Conservation (phyloP, 768 basidiomycete species). For the Leccinum imitatum region DNA sequence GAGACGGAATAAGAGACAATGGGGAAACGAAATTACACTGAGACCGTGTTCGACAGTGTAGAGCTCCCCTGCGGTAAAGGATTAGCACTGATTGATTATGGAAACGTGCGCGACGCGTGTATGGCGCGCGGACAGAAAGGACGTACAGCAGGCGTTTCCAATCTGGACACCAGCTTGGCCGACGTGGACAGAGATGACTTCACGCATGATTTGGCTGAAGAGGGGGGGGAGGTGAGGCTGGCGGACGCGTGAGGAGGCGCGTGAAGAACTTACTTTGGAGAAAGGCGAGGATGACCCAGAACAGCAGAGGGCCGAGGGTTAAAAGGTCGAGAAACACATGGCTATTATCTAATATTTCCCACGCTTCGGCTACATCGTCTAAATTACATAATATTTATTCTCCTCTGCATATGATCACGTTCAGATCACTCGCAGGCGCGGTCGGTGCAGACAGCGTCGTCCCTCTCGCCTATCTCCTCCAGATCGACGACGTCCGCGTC, state of each 20-base stretch:
- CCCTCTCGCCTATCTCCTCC: conserved; percentile 82
- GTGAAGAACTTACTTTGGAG: conserved; percentile 29
- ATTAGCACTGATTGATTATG: conserved; percentile 16
- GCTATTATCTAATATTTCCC: conserved; percentile 34
- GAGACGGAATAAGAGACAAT: conserved; percentile 5
- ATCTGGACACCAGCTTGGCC: conserved; percentile 98
- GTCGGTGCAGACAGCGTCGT: conserved; percentile 63
- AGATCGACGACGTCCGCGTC: conserved; percentile 92
- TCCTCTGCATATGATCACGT: conserved; percentile 74
- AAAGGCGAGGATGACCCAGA: conserved; percentile 31
- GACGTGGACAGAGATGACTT: conserved; percentile 98
- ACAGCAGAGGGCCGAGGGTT: conserved; percentile 38
- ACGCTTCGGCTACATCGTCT: conserved; percentile 20
- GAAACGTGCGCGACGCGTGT: conserved; percentile 16
- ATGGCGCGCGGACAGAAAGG: not conserved
- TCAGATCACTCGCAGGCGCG: conserved; percentile 86
- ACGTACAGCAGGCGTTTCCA: conserved; percentile 98
- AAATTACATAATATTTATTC: conserved; percentile 2
- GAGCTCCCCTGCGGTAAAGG: conserved; percentile 75
- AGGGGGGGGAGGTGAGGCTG: conserved; percentile 2
- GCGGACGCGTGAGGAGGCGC: conserved; percentile 28
- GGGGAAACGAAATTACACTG: conserved; percentile 54
- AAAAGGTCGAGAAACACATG: conserved; percentile 40
- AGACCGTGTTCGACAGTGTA: conserved; percentile 99
- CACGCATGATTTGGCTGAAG: conserved; percentile 62